Base-by-base conservation (phyloP, 805 yeast genomes). In the Candida adriatica region DNA sequence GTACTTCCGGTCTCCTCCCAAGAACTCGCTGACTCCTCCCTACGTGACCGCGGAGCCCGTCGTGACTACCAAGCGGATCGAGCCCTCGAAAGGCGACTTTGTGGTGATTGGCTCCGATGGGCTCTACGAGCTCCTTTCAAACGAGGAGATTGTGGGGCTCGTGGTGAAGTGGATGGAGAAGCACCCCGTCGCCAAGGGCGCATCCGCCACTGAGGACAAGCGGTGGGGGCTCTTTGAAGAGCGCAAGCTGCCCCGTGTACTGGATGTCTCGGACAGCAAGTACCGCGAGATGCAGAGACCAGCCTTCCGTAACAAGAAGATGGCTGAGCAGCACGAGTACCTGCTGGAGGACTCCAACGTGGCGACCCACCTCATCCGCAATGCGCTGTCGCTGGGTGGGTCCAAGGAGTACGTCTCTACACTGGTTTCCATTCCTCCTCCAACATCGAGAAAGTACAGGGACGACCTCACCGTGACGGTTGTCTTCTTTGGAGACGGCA, bases 1-100 rank as follows among this genome's bases (percentile, higher is more conserved):
- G 44, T 88, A 90, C 53, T 94, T 95, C 21, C 71, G 90, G 52
- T 72, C 83, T 16, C 63, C 64, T 26, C 94, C 94, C 19, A 72
- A 73, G 31, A 72, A 75, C 44, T 68, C 85, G 38, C 65, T 76
- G 38, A 80, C 96, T 2, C 98, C 98, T 4, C 98, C 98, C 0
- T 92, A 92, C 55, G 96, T 92, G 22, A 92, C 98, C 1, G 97
- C 98, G 1, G 88, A 81, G 55, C 98, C 98, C 1, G 94, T 82
- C 18, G 68, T 88, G 16, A 81, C 95, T 3, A 78, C 95, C 2
- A 80, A 88, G 9, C 75, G 78, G 48, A 70, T 88, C 30, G 68
- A 69, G 30, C 80, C 87, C 1, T 64, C 68, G 14, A 74, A 79
- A 42, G 78, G 83, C 43, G 92, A 86, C 51, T 92, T 92, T 48